These are phyloP conservation scores for Diaporthe vexans DNA, from an alignment of 2,329 filamentous ascomycete genomes.

Conservation along the genomic window DNA sequence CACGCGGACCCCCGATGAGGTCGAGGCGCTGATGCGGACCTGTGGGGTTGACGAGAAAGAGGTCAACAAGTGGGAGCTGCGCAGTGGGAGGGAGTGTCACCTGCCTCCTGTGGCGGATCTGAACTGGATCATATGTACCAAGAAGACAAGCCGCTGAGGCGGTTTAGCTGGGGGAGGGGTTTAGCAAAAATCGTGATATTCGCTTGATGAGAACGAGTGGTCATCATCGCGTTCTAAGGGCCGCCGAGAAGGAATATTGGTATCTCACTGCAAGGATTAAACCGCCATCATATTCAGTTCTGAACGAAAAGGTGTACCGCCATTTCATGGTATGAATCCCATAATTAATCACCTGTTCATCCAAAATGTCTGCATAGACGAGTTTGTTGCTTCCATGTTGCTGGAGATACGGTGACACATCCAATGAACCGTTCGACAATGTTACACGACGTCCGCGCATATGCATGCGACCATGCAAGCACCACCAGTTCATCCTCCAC, in stretches of 20 bases:
- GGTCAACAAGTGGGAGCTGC: constrained; percentile 62
- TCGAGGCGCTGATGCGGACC: constrained; percentile 69
- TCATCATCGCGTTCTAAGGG: not conserved
- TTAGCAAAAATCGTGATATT: not conserved
- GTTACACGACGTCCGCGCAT: not conserved
- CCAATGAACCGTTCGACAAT: no score
- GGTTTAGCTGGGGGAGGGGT: not conserved
- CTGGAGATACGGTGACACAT: not conserved
- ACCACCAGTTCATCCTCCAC: no score
- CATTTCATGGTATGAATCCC: not conserved
- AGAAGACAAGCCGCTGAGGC: constrained; percentile 44
- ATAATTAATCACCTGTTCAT: not conserved
- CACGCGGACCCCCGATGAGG: constrained; percentile 76
- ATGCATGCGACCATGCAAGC: not conserved
- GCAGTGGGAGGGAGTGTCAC: constrained; percentile 61
- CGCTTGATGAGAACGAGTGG: not conserved
- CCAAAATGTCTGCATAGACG: not conserved
- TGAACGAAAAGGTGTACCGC: not conserved
- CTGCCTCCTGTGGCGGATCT: constrained; percentile 66
- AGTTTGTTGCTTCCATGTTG: no score
- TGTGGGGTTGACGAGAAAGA: constrained; percentile 58
- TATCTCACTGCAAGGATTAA: no score
- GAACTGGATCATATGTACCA: constrained; percentile 66
- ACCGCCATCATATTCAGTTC: not conserved
- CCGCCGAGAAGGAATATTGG: not conserved